These are phyloP conservation scores for Thalassiosira livingstoniorum DNA, from an alignment of 352 stramenopile genomes.

Conservation along the genomic window DNA sequence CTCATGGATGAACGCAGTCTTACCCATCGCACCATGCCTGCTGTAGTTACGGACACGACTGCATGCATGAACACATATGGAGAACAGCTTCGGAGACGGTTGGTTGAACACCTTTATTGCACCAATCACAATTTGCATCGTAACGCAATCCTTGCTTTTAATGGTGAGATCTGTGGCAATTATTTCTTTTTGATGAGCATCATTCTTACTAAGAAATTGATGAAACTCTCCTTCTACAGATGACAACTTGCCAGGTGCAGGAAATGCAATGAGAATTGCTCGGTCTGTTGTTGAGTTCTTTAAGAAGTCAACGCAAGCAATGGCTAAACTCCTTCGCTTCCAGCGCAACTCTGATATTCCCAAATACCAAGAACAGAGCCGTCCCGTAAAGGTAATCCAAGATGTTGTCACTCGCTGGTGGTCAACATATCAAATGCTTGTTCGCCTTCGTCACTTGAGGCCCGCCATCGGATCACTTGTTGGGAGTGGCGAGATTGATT, in stretches of 20 bases:
- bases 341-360: not conserved
- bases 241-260: slow-evolving; percentile 23
- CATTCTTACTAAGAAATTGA: not conserved
- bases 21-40: no score
- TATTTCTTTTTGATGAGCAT: not conserved
- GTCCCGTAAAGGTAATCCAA: slow-evolving; percentile 25
- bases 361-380: not conserved
- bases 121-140: slow-evolving; percentile 35
- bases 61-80: slow-evolving; percentile 17
- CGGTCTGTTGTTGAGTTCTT: slow-evolving; percentile 17
- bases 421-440: slow-evolving; percentile 24
- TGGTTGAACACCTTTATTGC: slow-evolving; percentile 4
- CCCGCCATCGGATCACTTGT: not conserved
- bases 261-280: slow-evolving; percentile 5
- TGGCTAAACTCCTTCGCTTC: not conserved
- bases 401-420: slow-evolving; percentile 34
- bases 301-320: slow-evolving; percentile 16
- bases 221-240: not conserved
- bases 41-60: slow-evolving; percentile 21
- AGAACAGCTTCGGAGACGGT: not conserved
- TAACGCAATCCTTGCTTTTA: slow-evolving; percentile 33
- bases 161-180: not conserved
- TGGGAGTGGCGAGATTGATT: no score
- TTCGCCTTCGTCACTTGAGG: slow-evolving; percentile 6
- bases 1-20: no score